Evolutionary conservation across 371 early-diverging fungal species (phyloP).

Genomic region (Mucor ambiguus): DNA sequence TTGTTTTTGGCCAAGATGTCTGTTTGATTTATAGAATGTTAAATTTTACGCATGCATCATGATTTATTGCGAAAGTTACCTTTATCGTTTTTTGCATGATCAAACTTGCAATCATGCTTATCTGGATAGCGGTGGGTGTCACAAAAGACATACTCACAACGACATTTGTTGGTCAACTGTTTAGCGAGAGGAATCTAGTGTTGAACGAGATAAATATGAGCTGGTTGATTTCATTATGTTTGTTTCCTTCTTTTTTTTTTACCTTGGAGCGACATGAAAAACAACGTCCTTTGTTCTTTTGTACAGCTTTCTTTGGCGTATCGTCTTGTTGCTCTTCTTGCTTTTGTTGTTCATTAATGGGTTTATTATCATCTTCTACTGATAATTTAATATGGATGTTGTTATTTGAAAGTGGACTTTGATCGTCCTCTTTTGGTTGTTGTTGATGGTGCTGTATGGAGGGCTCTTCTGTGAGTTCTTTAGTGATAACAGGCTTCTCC

Average conservation of each 20-base stretch:
- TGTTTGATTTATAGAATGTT: slow-evolving; percentile 15
- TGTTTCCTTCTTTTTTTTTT: slow-evolving; percentile 16
- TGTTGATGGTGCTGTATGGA: slow-evolving; percentile 1
- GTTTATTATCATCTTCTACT: slow-evolving; percentile 4
- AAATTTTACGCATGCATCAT: not conserved
- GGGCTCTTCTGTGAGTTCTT: slow-evolving; percentile 12
- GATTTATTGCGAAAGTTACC: slow-evolving; percentile 26
- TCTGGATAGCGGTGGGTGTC: slow-evolving; percentile 78
- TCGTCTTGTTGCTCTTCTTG: slow-evolving; percentile 14
- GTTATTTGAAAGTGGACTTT: not conserved
- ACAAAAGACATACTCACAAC: slow-evolving; percentile 81
- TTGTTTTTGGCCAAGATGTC: slow-evolving; percentile 76
- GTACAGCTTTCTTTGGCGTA: slow-evolving; percentile 40
- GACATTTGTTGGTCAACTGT: slow-evolving; percentile 81
- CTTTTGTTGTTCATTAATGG: not conserved
- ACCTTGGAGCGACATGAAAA: slow-evolving; percentile 73
- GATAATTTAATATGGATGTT: not conserved
- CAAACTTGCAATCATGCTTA: slow-evolving; percentile 81
- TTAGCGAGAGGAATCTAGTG: slow-evolving; percentile 76
- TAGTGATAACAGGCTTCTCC: slow-evolving; percentile 11
- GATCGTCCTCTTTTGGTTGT: not conserved
- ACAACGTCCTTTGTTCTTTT: slow-evolving; percentile 76
- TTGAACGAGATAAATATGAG: not conserved
- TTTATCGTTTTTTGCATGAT: slow-evolving; percentile 72
- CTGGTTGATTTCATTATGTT: slow-evolving; percentile 13